Conservation (phyloP, 495 filamentous ascomycete genomes). For the Astrothelium subdiscretum region DNA sequence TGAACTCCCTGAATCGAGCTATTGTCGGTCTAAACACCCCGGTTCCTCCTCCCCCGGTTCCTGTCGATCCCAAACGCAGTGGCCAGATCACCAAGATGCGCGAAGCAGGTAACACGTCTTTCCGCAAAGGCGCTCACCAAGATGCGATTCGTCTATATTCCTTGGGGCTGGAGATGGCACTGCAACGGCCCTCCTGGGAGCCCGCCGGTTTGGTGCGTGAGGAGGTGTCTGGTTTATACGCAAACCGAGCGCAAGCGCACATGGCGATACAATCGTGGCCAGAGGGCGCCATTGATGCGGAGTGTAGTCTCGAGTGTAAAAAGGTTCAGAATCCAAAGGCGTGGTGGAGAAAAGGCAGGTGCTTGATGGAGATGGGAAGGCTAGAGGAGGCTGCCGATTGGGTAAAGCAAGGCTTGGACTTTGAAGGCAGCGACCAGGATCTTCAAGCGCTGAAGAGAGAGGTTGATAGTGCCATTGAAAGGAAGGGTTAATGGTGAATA, state of each 20-base stretch:
- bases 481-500: conserved; percentile 5
- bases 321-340: conserved; percentile 78
- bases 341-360: conserved; percentile 78
- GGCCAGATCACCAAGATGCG: conserved; percentile 83
- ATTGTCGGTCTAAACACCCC: conserved; percentile 26
- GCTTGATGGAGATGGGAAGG: conserved; percentile 81
- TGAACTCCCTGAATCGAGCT: conserved; percentile 28
- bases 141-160: conserved; percentile 75
- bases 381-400: conserved; percentile 69
- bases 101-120: conserved; percentile 71
- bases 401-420: conserved; percentile 62
- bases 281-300: conserved; percentile 73
- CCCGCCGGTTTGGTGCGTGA: conserved; percentile 69
- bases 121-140: conserved; percentile 58
- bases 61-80: conserved; percentile 73
- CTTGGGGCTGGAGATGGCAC: conserved; percentile 76
- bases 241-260: conserved; percentile 81
- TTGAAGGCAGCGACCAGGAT: conserved; percentile 69
- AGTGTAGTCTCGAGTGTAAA: conserved; percentile 82
- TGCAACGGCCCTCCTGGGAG: conserved; percentile 75
- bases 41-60: conserved; percentile 45
- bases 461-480: conserved; percentile 41
- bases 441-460: conserved; percentile 57
- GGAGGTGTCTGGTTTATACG: conserved; percentile 65
- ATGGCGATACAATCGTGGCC: conserved; percentile 71